A percentile compares a stretch with the other conserved stretches of the same genome.
Conservation (phyloP, 306 rosid species). For the apple (Malus domestica) region DNA sequence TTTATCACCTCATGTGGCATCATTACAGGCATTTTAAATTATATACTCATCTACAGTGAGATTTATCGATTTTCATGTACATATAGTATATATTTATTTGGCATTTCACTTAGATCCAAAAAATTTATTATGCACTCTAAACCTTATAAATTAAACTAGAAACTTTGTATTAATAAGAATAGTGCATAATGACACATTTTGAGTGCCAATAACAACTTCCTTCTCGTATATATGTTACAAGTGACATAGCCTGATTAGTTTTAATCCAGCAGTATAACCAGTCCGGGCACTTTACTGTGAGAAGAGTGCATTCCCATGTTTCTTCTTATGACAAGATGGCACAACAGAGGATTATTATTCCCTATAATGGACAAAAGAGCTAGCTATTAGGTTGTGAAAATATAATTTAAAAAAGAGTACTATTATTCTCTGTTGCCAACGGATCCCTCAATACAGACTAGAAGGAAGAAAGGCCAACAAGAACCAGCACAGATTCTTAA, state of each 20-base stretch:
- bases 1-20: background rate
- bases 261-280: background rate
- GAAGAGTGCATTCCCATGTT: too few species aligned
- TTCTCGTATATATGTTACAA: background rate
- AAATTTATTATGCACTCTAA: too few species aligned
- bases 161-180: too few species aligned
- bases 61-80: background rate
- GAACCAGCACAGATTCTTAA: background rate
- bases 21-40: background rate
- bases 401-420: too few species aligned
- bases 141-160: too few species aligned
- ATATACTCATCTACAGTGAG: background rate
- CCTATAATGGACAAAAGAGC: background rate
- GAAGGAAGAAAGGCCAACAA: constrained; percentile 1
- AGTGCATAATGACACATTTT: too few species aligned
- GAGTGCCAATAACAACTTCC: too few species aligned
- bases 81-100: too few species aligned
- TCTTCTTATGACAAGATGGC: background rate
- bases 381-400: too few species aligned
- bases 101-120: too few species aligned
- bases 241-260: background rate
- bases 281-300: background rate
- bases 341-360: too few species aligned
- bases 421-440: background rate
- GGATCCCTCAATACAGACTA: background rate